Percentiles rank a stretch among this genome's conserved stretches.
These are phyloP conservation scores for Melocanna baccifera DNA, from an alignment of 176 grass and related monocot genomes.

Conservation along the genomic window DNA sequence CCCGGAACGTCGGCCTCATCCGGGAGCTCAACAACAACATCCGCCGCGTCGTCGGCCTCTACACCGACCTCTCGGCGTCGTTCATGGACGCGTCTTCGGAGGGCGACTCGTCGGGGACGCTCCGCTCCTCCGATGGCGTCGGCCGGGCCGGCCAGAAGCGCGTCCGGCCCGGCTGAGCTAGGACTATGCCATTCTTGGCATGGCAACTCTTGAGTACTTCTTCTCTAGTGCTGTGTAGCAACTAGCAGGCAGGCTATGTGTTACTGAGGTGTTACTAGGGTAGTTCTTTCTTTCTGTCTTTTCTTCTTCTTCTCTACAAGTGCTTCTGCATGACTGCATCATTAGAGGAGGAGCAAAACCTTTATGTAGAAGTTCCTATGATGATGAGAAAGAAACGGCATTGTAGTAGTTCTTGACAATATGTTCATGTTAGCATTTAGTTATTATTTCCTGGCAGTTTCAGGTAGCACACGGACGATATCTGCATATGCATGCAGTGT, in stretches of 20 bases:
- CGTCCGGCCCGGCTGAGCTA: slow-evolving; percentile 33
- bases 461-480: slow-evolving; percentile 1
- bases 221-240: slow-evolving; percentile 12
- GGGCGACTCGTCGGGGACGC: slow-evolving; percentile 59
- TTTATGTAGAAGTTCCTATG: slow-evolving; percentile 13
- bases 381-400: slow-evolving; percentile 1
- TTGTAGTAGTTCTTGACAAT: slow-evolving; percentile 15
- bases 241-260: slow-evolving; percentile 10
- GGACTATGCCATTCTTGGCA: not conserved
- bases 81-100: slow-evolving; percentile 68
- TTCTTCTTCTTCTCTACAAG: slow-evolving; percentile 1
- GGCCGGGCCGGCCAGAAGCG: slow-evolving; percentile 47
- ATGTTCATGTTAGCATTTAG: not conserved
- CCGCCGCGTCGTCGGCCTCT: slow-evolving; percentile 65
- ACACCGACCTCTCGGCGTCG: slow-evolving; percentile 61
- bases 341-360: slow-evolving; percentile 1
- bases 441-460: slow-evolving; percentile 4
- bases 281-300: slow-evolving; percentile 5
- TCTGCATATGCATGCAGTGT: slow-evolving; percentile 17
- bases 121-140: slow-evolving; percentile 20
- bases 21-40: slow-evolving; percentile 92
- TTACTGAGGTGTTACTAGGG: slow-evolving; percentile 13
- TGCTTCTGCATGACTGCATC: slow-evolving; percentile 27
- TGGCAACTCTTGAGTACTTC: not conserved
- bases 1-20: slow-evolving; percentile 72